These are phyloP conservation scores for Lachnellula suecica DNA, from an alignment of 2,329 filamentous ascomycete species.

Conservation along the genomic window DNA sequence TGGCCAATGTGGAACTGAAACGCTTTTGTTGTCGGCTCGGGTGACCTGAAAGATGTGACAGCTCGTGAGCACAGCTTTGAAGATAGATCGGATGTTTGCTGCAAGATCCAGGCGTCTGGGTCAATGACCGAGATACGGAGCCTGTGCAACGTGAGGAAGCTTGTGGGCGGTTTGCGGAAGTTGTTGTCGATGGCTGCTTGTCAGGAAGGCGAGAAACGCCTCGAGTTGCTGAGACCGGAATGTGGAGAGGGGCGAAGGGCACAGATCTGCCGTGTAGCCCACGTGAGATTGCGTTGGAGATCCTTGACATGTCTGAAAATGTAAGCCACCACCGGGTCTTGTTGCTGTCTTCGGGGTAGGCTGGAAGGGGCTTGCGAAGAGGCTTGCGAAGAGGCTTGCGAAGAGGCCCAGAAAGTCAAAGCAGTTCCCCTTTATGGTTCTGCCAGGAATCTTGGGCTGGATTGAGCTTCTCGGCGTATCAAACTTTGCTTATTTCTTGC, in stretches of 20 bases:
- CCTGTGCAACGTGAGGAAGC: slow-evolving; percentile 2
- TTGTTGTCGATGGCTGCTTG: not conserved
- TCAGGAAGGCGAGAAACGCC: too few species aligned
- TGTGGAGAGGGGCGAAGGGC: not conserved
- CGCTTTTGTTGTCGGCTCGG: not conserved
- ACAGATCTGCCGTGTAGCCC: slow-evolving; percentile 12
- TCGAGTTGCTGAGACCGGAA: not conserved
- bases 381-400: too few species aligned
- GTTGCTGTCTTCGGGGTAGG: too few species aligned
- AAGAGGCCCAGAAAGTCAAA: too few species aligned
- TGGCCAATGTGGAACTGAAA: not conserved
- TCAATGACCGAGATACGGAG: not conserved
- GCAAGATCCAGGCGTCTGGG: slow-evolving; percentile 1
- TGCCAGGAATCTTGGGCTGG: too few species aligned
- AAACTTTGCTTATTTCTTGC: too few species aligned
- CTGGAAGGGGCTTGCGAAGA: too few species aligned
- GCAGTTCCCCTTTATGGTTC: too few species aligned
- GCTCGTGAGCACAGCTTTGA: not conserved
- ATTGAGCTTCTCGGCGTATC: too few species aligned
- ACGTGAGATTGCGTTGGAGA: slow-evolving; percentile 2
- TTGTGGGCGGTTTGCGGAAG: not conserved
- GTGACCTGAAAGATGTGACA: slow-evolving; percentile 2
- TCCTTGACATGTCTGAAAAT: too few species aligned
- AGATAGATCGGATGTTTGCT: not conserved
- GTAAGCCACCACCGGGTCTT: too few species aligned